A percentile compares a stretch with the other conserved stretches of the same genome.
Conservation (phyloP, 805 yeast genomes). For the Wickerhamomyces canadensis region DNA sequence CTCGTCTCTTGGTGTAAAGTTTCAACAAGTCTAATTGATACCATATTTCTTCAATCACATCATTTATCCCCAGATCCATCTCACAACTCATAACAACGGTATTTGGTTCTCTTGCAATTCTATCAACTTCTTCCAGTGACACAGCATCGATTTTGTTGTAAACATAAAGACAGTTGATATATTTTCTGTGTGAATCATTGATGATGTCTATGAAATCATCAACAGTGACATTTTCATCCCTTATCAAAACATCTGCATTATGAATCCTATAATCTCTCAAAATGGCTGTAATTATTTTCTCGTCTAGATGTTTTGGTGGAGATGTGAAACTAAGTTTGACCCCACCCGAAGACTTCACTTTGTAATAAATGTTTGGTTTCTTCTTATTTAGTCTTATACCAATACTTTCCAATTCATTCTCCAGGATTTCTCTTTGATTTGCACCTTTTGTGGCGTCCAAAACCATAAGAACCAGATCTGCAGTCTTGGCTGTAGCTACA, state of each 20-base stretch:
- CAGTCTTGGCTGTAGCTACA: conserved; percentile 91
- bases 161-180: conserved; percentile 87
- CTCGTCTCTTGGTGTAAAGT: conserved; percentile 84
- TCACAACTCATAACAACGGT: conserved; percentile 94
- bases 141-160: conserved; percentile 96
- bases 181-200: conserved; percentile 81
- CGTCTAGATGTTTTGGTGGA: conserved; percentile 80
- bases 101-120: conserved; percentile 87
- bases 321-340: conserved; percentile 74
- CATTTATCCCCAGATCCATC: conserved; percentile 77
- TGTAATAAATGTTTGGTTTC: conserved; percentile 73
- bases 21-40: conserved; percentile 73
- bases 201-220: conserved; percentile 92
- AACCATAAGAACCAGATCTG: conserved; percentile 89
- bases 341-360: conserved; percentile 85
- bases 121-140: conserved; percentile 87
- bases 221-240: conserved; percentile 85
- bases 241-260: conserved; percentile 86
- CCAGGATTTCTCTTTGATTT: conserved; percentile 82
- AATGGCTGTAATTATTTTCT: conserved; percentile 69
- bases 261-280: conserved; percentile 85
- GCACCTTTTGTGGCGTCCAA: conserved; percentile 92
- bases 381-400: conserved; percentile 85
- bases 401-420: conserved; percentile 85
- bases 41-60: conserved; percentile 92